Evolutionary conservation across 768 basidiomycete species (phyloP).

Genomic region (Gymnopilus junonius): DNA sequence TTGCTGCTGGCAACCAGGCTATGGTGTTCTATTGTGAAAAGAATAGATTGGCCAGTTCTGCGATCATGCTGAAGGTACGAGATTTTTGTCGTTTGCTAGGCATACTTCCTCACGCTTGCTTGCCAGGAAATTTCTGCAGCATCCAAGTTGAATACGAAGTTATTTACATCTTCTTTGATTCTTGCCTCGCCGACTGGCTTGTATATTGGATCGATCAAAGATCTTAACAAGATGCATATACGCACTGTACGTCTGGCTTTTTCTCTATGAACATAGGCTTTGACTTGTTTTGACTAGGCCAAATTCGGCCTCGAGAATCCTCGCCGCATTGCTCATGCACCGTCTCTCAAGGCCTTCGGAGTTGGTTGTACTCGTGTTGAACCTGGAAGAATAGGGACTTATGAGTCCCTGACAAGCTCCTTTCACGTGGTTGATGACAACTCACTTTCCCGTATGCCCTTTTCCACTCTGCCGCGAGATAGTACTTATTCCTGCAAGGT

Average conservation of each 20-base stretch:
- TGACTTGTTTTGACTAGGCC: constrained; percentile 46
- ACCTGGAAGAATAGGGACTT: constrained; percentile 58
- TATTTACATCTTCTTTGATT: constrained; percentile 58
- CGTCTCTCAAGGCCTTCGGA: constrained; percentile 59
- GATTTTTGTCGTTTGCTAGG: not conserved
- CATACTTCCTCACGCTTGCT: not conserved
- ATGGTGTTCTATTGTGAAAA: constrained; percentile 72
- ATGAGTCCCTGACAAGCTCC: constrained; percentile 50
- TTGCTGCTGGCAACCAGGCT: constrained; percentile 75
- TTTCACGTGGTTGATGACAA: constrained; percentile 72
- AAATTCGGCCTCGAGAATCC: constrained; percentile 77
- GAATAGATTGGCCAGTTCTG: constrained; percentile 66
- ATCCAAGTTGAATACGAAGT: constrained; percentile 49
- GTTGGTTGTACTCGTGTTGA: constrained; percentile 62
- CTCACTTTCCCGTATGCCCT: constrained; percentile 61
- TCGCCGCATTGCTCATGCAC: constrained; percentile 64
- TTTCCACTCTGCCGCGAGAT: not conserved
- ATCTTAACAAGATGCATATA: constrained; percentile 81
- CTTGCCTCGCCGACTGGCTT: constrained; percentile 59
- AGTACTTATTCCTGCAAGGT: constrained; percentile 31
- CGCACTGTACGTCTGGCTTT: constrained; percentile 63
- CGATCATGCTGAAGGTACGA: constrained; percentile 69
- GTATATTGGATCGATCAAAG: constrained; percentile 65
- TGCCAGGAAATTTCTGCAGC: constrained; percentile 60
- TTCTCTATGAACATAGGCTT: constrained; percentile 7